Evolutionary conservation across 2,329 filamentous ascomycete genomes (phyloP).

Genomic region (Coniochaeta prunicola): DNA sequence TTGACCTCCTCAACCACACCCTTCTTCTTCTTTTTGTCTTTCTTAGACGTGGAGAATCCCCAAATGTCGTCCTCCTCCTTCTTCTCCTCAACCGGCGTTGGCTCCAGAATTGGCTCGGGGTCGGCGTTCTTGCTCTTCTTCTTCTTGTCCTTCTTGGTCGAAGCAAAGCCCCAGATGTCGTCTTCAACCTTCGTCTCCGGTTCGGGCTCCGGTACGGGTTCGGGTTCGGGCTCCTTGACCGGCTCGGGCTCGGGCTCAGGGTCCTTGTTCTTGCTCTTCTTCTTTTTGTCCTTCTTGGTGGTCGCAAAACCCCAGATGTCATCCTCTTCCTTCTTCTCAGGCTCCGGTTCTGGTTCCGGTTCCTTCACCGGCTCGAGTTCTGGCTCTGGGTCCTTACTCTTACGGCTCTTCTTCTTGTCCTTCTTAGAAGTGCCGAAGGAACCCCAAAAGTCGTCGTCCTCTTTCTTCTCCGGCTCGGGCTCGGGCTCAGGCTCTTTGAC

Average conservation of each 20-base stretch:
- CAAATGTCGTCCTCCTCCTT: slow-evolving; percentile 20
- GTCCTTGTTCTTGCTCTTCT: slow-evolving; percentile 16
- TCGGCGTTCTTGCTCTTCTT: slow-evolving; percentile 38
- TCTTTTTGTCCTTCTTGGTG: slow-evolving; percentile 19
- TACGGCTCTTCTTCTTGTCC: slow-evolving; percentile 40
- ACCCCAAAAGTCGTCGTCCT: slow-evolving; percentile 16
- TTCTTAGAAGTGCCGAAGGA: slow-evolving; percentile 18
- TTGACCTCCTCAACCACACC: slow-evolving; percentile 6
- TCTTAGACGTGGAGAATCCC: slow-evolving; percentile 19
- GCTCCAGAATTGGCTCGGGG: slow-evolving; percentile 16
- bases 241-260: slow-evolving; percentile 27
- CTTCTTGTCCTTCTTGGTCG: slow-evolving; percentile 28
- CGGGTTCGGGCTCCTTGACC: slow-evolving; percentile 30
- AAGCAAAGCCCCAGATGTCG: slow-evolving; percentile 22
- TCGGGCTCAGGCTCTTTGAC: slow-evolving; percentile 15
- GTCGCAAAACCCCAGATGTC: slow-evolving; percentile 23
- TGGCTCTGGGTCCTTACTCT: slow-evolving; percentile 24
- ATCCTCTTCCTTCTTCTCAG: slow-evolving; percentile 19
- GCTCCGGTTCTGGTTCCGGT: slow-evolving; percentile 18
- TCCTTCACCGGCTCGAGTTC: slow-evolving; percentile 19
- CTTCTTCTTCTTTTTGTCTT: slow-evolving; percentile 18
- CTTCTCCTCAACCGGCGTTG: slow-evolving; percentile 22
- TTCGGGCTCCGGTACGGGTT: slow-evolving; percentile 2
- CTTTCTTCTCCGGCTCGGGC: slow-evolving; percentile 24
- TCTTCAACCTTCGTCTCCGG: slow-evolving; percentile 16